Base-by-base conservation (phyloP, 2,329 filamentous ascomycete species). In the Amauroascus niger region DNA sequence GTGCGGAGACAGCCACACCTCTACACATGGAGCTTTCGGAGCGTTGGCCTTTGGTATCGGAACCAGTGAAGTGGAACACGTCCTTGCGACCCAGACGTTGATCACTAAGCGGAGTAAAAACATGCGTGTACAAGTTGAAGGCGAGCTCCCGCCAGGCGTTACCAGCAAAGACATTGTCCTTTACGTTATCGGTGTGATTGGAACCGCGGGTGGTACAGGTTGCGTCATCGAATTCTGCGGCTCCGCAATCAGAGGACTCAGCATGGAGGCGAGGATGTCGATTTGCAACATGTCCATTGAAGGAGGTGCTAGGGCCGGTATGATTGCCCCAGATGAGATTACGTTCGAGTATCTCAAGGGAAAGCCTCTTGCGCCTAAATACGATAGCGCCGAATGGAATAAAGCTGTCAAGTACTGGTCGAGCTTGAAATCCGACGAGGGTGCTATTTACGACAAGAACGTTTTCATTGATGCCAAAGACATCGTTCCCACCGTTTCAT, bases 231-330 rank as follows among this genome's bases (percentile, higher is more conserved):
- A 98, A 75, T 98, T 91, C 76, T 95, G 89, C 67, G 93, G 93
- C 56, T 95, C 90, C 49, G 88, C 93, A 57, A 96, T 98, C 67
- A 83, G 88, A 62, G 75, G 73, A 57, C 77, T 97, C 63, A 95
- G 88, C 71, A 95, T 98, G 81, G 93, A 97, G 73, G 93, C 91
- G 41, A 83, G 93, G 62, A 97, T 98, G 93, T 96, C 90, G 59
- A 95, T 98, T 69, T 97, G 93, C 77, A 98, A 98, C 76, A 97
- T 97, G 93, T 89, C 90, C 13, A 96, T 97, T 62, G 93, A 98
- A 76, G 93, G 79, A 62, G 93, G 93, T 71, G 93, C 93, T 46
- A 81, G 93, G 73, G 91, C 91, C 57, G 93, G 93, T 61, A 95
- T 98, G 89, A 84, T 98, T 56, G 93, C 93, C 8, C 93, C 93